phyloP scores from a whole-genome alignment of 108 stramenopile species.

The Skeletonema marinoi region DNA sequence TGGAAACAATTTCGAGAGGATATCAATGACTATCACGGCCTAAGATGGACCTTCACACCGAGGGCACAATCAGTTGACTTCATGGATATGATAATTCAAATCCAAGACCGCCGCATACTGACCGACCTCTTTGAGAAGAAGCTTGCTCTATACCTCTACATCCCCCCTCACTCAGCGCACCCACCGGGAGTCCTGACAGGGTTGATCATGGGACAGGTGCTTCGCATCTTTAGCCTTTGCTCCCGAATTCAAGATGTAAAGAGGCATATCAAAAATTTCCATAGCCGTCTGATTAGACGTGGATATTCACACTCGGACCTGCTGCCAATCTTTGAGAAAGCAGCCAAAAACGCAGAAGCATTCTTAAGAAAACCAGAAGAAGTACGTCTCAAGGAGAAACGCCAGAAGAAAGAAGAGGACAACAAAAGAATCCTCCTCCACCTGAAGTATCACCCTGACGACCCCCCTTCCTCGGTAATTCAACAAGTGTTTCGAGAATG shows the following conservation, averaged over 20 bases:
- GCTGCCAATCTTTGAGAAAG: constrained; percentile 23
- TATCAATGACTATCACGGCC: constrained; percentile 15
- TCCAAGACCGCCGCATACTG: not conserved
- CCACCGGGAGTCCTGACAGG: constrained; percentile 15
- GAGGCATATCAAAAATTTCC: constrained; percentile 19
- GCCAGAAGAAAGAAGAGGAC: not conserved
- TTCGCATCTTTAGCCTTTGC: constrained; percentile 26
- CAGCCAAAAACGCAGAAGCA: constrained; percentile 18
- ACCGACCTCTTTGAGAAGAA: constrained; percentile 31
- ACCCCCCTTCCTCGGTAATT: not conserved
- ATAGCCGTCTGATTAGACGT: constrained; percentile 14
- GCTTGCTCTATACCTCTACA: constrained; percentile 1
- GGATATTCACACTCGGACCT: constrained; percentile 10
- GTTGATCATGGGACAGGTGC: constrained; percentile 16
- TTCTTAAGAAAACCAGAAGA: not conserved
- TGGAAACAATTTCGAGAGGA: constrained; percentile 15
- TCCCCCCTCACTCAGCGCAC: constrained; percentile 5
- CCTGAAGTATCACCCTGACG: constrained; percentile 3
- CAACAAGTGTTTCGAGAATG: constrained; percentile 8
- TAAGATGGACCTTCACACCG: constrained; percentile 14
- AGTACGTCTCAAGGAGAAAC: not conserved
- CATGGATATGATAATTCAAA: constrained; percentile 29
- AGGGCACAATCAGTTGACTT: constrained; percentile 10
- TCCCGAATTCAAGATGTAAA: not conserved
- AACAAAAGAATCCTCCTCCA: constrained; percentile 15